Base-by-base conservation (phyloP, 768 basidiomycete genomes). In the Lanmaoa pseudosensibilis region DNA sequence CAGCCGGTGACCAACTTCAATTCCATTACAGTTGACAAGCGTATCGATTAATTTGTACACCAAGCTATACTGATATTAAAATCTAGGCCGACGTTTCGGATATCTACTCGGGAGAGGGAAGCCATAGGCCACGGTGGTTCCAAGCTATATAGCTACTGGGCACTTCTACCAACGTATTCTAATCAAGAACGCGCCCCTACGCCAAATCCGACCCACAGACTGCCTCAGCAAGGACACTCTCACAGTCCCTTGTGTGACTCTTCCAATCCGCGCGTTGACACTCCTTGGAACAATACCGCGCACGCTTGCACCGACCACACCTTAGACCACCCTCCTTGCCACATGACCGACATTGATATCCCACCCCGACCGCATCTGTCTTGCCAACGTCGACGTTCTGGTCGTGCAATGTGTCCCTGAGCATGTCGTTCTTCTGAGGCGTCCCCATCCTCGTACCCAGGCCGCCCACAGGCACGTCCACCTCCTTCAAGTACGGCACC, bases 401-500 rank as follows among this genome's bases (percentile, higher is more conserved):
- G 13, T 54, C 36, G 4, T 19, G 32, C 11, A 19, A 13, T 21
- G 27, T 33, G 4, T 30, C 21, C 16, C 4, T 25, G 21, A 2
- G 10, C 11, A 3, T 19, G 3, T 7, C 38, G 2, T 40, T 9
- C 40, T 33, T 16, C 27, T 5, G n/a, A 8, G 5, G 39, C 38
- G 1, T 12, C 33, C 46, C 46, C 19, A 2, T 33, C 8, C 21
- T 32, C 16, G 6, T 30, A 5, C 0, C 23, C 9, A 6, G 15
- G 11, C 15, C 49, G 0, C 30, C 46, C 8, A 18, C 7, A 18
- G 53, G 55, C 4, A 53, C 23, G 18, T 52, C 44, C 36, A 41
- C 50, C 34, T 61, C 69, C 57, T 81, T 77, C 61, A 82, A 55
- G 58, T 79, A 82, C 5, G 81, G 72, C 7, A 80, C 77, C 0